Evolutionary conservation across 306 rosid species (phyloP), one percentile per base, ranked within the genome.

Genomic region (Quercus aquifolioides): DNA sequence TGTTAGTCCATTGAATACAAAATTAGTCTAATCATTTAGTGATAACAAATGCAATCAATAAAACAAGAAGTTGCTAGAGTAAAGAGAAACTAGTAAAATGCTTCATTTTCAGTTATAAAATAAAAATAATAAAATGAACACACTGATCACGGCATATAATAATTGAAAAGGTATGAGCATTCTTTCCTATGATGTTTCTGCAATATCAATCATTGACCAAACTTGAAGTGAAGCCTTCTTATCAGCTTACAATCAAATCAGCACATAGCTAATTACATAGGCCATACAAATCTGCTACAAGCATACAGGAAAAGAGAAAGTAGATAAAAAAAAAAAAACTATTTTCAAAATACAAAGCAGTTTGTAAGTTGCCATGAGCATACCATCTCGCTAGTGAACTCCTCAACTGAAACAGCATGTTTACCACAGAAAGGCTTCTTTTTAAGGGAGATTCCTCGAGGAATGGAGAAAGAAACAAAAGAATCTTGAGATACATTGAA

Each of bases 301-400:
- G 73, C 10, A 33, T 17, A 26, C 23, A 73, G 21, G 56, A 62
- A 41, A 31, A 46, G 23, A 28, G 18, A 25, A 71, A 60, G 52
- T 51, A 23, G 3, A 55, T 55, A 56, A 9, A 52, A 28, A 31
- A 31, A 31, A 23, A 26, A 38, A 38, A 35, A 31, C 26, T 70
- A 20, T 49, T 6, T 23, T 3, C 31, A 41, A 13, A 5, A 10
- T 8, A 33, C 15, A 25, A 46, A 43, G 79, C 26, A 49, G 11
- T 6, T 20, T 26, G 3, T 41, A 35, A 68, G 23, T 15, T 31
- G 26, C 64, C 43, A 77, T 17, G 56, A 41, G 43, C 78, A 28
- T 83, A 84, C 87, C 87, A 56, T 71, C 52, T 79, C 84, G 65
- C 23, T 26, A 12, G 72, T 74, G 75, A 85, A 85, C 74, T 81